Conservation (phyloP, 768 basidiomycete genomes). For the Kwoniella sp. region DNA sequence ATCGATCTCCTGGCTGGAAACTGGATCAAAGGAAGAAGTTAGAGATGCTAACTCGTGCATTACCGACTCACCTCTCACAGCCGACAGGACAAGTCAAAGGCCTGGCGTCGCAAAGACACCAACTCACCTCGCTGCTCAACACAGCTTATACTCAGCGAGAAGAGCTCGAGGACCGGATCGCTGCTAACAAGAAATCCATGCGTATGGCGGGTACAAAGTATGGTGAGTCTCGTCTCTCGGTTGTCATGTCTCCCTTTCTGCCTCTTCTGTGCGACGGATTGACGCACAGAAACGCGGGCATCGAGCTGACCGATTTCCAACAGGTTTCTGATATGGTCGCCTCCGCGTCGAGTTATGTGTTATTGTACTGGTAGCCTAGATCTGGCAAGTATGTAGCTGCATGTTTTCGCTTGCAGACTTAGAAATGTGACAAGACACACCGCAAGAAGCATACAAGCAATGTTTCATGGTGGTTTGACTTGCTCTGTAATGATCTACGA, state of each 20-base stretch:
- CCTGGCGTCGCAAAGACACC: slow-evolving; percentile 52
- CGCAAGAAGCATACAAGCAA: background rate
- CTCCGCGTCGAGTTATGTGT: too few relatives aligned
- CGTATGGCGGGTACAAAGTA: slow-evolving; percentile 39
- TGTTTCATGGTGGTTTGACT: background rate
- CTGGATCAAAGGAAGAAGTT: too few relatives aligned
- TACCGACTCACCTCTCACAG: slow-evolving; percentile 18
- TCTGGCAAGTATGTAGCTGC: too few relatives aligned
- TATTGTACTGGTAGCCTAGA: too few relatives aligned
- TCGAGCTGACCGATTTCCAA: background rate
- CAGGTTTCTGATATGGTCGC: too few relatives aligned
- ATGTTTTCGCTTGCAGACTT: too few relatives aligned
- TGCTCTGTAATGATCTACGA: background rate
- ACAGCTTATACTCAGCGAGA: slow-evolving; percentile 51
- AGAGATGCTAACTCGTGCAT: background rate
- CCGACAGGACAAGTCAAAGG: slow-evolving; percentile 51
- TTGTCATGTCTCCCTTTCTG: too few relatives aligned
- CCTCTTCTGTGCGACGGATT: too few relatives aligned
- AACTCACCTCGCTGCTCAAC: slow-evolving; percentile 50
- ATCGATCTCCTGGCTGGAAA: too few relatives aligned
- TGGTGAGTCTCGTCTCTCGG: slow-evolving; percentile 17
- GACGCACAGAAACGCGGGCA: too few relatives aligned
- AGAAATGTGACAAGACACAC: too few relatives aligned
- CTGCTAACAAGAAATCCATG: slow-evolving; percentile 41
- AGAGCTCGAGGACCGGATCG: slow-evolving; percentile 43